A percentile compares a stretch with the other conserved stretches of the same genome.
Evolutionary conservation across 345 rosid genomes (phyloP).

Genomic region (Barbarea vulgaris): DNA sequence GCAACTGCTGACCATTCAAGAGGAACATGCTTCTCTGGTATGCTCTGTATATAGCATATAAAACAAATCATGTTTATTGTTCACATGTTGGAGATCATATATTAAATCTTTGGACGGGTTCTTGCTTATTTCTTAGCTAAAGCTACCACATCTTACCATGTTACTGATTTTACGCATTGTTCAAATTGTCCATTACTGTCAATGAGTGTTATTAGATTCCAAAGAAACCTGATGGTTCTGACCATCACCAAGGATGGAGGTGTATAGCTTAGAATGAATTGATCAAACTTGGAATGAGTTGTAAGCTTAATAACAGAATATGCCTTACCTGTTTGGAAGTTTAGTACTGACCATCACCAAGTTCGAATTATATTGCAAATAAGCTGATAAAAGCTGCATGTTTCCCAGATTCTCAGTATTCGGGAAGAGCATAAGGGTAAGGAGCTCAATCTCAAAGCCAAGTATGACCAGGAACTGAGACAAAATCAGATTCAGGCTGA

Average conservation of each 20-base stretch:
- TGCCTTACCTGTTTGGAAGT: not conserved
- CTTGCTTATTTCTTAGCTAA: not conserved
- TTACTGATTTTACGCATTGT: not conserved
- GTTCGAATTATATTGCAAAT: not conserved
- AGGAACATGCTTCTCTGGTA: constrained; percentile 73
- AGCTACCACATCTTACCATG: not conserved
- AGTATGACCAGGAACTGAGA: constrained; percentile 65
- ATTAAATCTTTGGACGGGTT: not conserved
- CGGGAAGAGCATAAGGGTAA: constrained; percentile 39
- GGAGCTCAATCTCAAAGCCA: constrained; percentile 64
- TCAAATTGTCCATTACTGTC: not conserved
- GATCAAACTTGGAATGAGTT: not conserved
- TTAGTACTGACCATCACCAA: not conserved
- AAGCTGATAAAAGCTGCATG: not conserved
- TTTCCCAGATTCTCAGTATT: constrained; percentile 8
- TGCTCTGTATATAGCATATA: not conserved
- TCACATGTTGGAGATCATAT: not conserved
- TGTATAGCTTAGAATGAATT: not conserved
- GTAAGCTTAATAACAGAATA: too few relatives aligned
- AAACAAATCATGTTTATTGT: not conserved
- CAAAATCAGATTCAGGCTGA: constrained; percentile 68
- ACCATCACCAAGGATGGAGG: not conserved
- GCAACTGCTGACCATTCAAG: constrained; percentile 51
- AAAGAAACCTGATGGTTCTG: not conserved
- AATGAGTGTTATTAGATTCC: not conserved